These are phyloP conservation scores for Botrytis aclada DNA, from an alignment of 2,329 filamentous ascomycete species.

Conservation along the genomic window DNA sequence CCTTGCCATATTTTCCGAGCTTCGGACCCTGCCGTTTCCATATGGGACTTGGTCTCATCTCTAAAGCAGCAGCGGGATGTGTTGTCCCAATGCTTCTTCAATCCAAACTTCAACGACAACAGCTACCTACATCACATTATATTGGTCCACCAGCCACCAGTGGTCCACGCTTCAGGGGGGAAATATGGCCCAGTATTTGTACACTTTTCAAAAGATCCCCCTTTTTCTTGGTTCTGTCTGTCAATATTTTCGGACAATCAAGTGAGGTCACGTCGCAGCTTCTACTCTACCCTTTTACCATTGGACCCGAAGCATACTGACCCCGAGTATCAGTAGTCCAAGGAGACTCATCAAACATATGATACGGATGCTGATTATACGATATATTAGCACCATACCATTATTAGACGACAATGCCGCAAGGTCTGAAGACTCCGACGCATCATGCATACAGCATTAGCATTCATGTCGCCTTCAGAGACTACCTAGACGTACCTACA, in stretches of 20 bases:
- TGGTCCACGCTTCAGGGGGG: background rate
- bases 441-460: too few relatives aligned
- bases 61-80: background rate
- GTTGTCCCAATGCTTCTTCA: background rate
- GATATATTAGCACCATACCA: background rate
- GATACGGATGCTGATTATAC: background rate
- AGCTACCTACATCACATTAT: background rate
- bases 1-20: background rate
- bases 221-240: background rate
- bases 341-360: background rate
- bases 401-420: background rate
- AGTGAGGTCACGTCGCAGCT: background rate
- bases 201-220: background rate
- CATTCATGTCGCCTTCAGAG: background rate
- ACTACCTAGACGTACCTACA: too few relatives aligned
- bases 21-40: conserved; percentile 1
- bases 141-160: too few relatives aligned
- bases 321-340: background rate
- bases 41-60: background rate
- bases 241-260: background rate
- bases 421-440: too few relatives aligned
- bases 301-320: background rate
- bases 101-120: background rate
- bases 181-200: background rate
- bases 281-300: background rate